Evolutionary conservation across 495 filamentous ascomycete genomes (phyloP).

Genomic region (Penicillium lagena): DNA sequence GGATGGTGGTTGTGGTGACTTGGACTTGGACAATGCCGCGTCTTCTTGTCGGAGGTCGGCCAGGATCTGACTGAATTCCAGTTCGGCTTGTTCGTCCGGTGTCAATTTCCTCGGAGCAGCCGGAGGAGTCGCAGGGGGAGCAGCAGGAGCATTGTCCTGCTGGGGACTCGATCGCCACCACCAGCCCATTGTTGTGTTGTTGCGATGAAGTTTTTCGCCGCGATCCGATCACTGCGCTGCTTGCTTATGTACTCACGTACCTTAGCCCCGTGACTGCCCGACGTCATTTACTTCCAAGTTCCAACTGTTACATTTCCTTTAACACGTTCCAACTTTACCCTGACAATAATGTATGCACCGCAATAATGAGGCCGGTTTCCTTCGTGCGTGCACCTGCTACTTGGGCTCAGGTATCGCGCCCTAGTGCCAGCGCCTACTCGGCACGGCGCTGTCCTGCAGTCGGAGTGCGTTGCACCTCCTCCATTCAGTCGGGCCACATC

Average conservation of each 20-base stretch:
- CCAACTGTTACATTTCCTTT: background rate
- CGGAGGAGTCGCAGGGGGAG: constrained; percentile 9
- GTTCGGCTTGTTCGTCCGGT: constrained; percentile 54
- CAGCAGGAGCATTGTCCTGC: constrained; percentile 14
- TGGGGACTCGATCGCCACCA: constrained; percentile 34
- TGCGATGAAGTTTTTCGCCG: constrained; percentile 4
- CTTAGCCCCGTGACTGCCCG: background rate
- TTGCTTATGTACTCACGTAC: too few species aligned
- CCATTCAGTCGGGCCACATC: constrained; percentile 63
- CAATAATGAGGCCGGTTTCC: constrained; percentile 7
- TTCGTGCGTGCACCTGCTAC: background rate
- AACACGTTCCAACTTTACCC: background rate
- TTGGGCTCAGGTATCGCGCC: too few species aligned
- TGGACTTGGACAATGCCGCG: constrained; percentile 11
- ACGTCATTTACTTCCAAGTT: constrained; percentile 4
- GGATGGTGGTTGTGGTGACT: constrained; percentile 2
- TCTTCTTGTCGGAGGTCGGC: constrained; percentile 40
- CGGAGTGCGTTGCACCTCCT: constrained; percentile 10
- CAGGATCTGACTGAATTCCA: constrained; percentile 56
- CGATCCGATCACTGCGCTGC: background rate
- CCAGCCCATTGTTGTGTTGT: constrained; percentile 41
- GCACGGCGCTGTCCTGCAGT: constrained; percentile 4
- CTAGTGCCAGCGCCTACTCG: background rate
- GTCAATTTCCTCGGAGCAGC: constrained; percentile 34
- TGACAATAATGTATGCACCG: constrained; percentile 1